A percentile compares a stretch with the other conserved stretches of the same genome.
Evolutionary conservation across 805 yeast species (phyloP).

Genomic region (Saturnispora zaruensis): DNA sequence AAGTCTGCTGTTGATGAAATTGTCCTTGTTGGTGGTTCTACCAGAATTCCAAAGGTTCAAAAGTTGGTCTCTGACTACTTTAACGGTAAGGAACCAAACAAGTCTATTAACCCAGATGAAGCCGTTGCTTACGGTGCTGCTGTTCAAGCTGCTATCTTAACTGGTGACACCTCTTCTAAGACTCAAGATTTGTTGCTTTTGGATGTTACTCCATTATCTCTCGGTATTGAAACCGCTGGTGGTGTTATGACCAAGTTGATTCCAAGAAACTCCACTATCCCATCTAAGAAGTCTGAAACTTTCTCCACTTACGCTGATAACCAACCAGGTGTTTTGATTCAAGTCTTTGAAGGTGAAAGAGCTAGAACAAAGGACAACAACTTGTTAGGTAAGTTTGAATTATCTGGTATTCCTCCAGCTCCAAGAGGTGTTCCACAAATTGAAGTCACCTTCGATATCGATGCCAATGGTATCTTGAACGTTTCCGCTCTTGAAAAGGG

Average conservation of each 20-base stretch:
- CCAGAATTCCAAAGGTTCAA: slow-evolving; percentile 96
- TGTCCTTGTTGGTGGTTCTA: slow-evolving; percentile 95
- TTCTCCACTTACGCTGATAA: slow-evolving; percentile 81
- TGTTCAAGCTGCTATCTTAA: slow-evolving; percentile 92
- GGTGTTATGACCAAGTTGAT: slow-evolving; percentile 75
- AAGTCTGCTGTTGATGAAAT: slow-evolving; percentile 87
- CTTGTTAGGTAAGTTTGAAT: slow-evolving; percentile 63
- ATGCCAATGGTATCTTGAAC: slow-evolving; percentile 67
- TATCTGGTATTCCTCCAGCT: slow-evolving; percentile 64
- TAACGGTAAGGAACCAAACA: slow-evolving; percentile 96
- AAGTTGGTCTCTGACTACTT: slow-evolving; percentile 92
- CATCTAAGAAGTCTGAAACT: slow-evolving; percentile 62
- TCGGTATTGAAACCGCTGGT: slow-evolving; percentile 80
- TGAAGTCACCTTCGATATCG: slow-evolving; percentile 67
- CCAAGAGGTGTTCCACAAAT: slow-evolving; percentile 79
- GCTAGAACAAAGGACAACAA: slow-evolving; percentile 71
- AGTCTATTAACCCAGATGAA: slow-evolving; percentile 96
- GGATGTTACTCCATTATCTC: slow-evolving; percentile 90
- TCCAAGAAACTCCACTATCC: slow-evolving; percentile 70
- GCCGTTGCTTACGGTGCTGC: slow-evolving; percentile 99
- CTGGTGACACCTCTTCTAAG: slow-evolving; percentile 94
- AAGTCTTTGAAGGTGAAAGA: slow-evolving; percentile 77
- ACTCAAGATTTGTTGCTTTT: slow-evolving; percentile 89
- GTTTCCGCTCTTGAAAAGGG: slow-evolving; percentile 52
- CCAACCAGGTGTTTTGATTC: slow-evolving; percentile 74